phyloP scores from a whole-genome alignment of 169 alveolate species.

The Plasmodium gaboni region DNA sequence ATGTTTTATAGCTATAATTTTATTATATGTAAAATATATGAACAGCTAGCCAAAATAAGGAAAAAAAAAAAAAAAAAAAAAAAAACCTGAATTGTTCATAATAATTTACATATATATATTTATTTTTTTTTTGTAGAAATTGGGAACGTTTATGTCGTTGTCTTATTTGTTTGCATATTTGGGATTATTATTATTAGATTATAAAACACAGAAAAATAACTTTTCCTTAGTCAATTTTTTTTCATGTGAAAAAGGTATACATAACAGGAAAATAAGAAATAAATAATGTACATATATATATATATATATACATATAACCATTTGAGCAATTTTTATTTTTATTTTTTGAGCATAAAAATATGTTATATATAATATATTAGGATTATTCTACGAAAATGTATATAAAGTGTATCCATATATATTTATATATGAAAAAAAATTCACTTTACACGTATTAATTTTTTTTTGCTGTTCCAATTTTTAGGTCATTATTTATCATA shows the following conservation, averaged over 20 bases:
- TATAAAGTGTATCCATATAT: neutral
- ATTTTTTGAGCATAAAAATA: too few species aligned
- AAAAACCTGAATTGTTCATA: neutral
- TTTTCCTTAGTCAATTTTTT: constrained; percentile 52
- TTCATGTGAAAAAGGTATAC: constrained; percentile 63
- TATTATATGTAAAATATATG: neutral
- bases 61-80: neutral
- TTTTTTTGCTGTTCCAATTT: neutral
- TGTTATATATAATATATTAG: too few species aligned
- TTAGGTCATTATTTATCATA: constrained; percentile 70
- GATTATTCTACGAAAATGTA: neutral
- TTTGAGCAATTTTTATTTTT: too few species aligned
- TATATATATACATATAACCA: neutral
- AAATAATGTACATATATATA: neutral
- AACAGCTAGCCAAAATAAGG: neutral
- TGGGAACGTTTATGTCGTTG: constrained; percentile 47
- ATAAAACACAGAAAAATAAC: constrained; percentile 56
- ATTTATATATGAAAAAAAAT: neutral
- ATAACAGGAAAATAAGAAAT: neutral
- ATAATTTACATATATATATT: neutral
- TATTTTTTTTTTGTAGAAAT: constrained; percentile 33
- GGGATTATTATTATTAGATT: constrained; percentile 35
- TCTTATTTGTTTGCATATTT: constrained; percentile 44
- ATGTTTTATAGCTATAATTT: too few species aligned
- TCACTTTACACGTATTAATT: neutral